Evolutionary conservation across 1,284 basidiomycete species (phyloP), one percentile per base, ranked within the genome.

Genomic region (Ganoderma resinaceum): DNA sequence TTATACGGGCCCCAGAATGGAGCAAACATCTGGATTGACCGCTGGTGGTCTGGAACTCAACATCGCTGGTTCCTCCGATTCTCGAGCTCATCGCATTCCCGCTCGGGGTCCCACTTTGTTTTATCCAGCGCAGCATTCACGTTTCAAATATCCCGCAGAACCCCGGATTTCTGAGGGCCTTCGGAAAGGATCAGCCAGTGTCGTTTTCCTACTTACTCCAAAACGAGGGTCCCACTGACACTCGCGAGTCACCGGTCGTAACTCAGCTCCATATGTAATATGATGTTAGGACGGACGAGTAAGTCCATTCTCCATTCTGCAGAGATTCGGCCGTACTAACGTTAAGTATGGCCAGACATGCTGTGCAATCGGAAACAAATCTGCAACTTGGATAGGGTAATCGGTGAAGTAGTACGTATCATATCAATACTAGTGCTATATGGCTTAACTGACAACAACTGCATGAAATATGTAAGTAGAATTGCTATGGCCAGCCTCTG

Each of bases 1-100:
- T 14, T 66, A 61, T 40, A 26, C 37, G 65, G 49, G 46, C 59
- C 65, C 64, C 26, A 66, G 33, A 65, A 66, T 66, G 65, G 14
- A 66, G 59, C 46, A 66, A 26, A 2, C 35, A 37, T 64, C 55
- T 64, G 38, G 53, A 57, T 20, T 14, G 18, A 31, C 23, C 29
- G 31, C 11, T 2, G 16, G 9, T 11, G 46, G 46, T 55, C 58
- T 61, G 20, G 59, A 61, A 20, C 23, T 33, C 53, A 46, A n/a
- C 43, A 55, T 55, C 53, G 53, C 31, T 33, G 7, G 6, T 29
- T 55, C 16, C 29, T 29, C 2, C 2, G 1, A 6, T 26, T 29
- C 52, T 29, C 29, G 23, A 26, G 12, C 31, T 31, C 53, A 55
- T 14, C 31, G 29, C 53, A 16, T 26, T 35, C n/a, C n/a, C n/a